Base-by-base conservation (phyloP, 768 basidiomycete species). In the Suillus alpinus region DNA sequence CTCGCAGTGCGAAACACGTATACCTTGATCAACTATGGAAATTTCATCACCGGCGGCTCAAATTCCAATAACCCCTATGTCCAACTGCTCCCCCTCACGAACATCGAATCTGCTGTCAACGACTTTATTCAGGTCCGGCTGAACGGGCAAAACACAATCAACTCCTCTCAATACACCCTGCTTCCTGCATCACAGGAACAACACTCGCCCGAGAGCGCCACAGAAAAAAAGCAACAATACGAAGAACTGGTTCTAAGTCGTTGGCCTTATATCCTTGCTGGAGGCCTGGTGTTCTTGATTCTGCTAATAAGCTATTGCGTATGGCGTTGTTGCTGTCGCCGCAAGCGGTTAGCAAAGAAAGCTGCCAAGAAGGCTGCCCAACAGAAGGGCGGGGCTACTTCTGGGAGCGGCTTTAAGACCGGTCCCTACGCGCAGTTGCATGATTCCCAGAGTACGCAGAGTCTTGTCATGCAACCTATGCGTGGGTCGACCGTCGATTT, bases 1-100 rank as follows among this genome's bases (percentile, higher is more conserved):
- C 37, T 66, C 39, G 31, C 63, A 92, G 91, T 93, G 62, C 88
- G 91, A 14, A 93, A 91, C 67, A 76, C 80, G 1, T 92, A 93
- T 70, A 82, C 85, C 4, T 79, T 91, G 10, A 77, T 92, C 55
- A 81, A 89, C 72, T 92, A 83, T 66, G 92, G 91, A 36, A 78
- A 87, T 68, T 86, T 88, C 76, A 78, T 90, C 63, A 72, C 81
- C 14, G 80, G 76, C 50, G 76, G 80, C 9, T 77, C 73, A 37
- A 78, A 78, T 67, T 76, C 78, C 13, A 78, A 71, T 20, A 76
- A 82, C 34, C 91, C 91, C 3, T 93, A 81, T 69, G 78, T 92
- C 55, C 91, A 93, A 68, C 76, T 93, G 60, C 75, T 87, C 29
- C 80, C 91, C 8, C 69, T 85, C 53, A 90, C 86, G 47, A 67